Base-by-base conservation (phyloP, 208 protist species). In the Trichomonas gallinae region DNA sequence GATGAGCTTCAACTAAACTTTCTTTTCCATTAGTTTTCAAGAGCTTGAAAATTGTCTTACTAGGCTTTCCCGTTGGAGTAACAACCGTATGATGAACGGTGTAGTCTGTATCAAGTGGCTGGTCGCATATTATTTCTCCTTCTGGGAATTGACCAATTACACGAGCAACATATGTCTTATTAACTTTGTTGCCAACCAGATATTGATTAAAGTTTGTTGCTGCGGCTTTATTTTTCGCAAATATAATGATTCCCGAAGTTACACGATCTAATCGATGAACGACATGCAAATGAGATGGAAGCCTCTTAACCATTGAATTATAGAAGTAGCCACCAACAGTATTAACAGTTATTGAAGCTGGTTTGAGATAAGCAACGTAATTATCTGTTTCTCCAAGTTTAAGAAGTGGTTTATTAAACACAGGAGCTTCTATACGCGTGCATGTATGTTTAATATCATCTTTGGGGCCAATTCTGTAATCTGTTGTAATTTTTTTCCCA, bases 1-100 rank as follows among this genome's bases (percentile, higher is more conserved):
- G 97, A 44, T 97, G 96, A 96, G 98, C 98, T 89, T 97, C 97
- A 46, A 99, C 96, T 42, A 98, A 97, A 85, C 97, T 98, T 85
- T 63, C 46, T 40, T 96, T 81, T 34, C 49, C 49, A 81, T 96
- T 96, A 21, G 46, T 82, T 21, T 34, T n/a, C 17, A 96, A 3
- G 0, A 49, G 15, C 13, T 96, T 42, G 26, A 96, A 96, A 44
- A 81, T 44, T 0, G 93, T 96, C 0, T 45, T 17, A 34, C 49
- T 81, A 31, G 31, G 17, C 63, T 96, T 96, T 23, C 93, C 93
- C 31, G 26, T 96, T 48, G 13, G 40, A 8, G n/a, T 17, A 83
- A 44, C 42, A 34, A 44, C 51, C 26, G 34, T 81, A 82, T 34
- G 49, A 63, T 96, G 34, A 17, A 63, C n/a, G n/a, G 81, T 82